phyloP scores from a whole-genome alignment of 106 monocot species.

The Gastrodia elata region DNA sequence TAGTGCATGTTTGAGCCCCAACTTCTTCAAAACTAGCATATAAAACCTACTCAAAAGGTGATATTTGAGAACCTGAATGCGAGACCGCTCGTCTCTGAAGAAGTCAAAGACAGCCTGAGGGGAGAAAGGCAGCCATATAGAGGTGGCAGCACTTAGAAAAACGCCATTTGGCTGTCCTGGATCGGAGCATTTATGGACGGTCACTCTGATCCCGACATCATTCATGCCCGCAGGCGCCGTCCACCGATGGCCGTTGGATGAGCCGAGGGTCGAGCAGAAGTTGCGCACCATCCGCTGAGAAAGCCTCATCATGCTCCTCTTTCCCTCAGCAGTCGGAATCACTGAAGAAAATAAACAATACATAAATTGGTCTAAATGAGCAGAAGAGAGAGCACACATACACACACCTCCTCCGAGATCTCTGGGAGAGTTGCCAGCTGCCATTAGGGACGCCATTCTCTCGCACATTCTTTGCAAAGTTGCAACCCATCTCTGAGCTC shows the following conservation, averaged over 20 bases:
- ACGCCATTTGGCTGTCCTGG: constrained; percentile 65
- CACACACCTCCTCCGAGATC: constrained; percentile 39
- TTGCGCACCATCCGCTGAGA: constrained; percentile 62
- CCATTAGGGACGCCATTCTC: constrained; percentile 29
- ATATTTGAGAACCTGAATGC: constrained; percentile 51
- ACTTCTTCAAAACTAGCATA: too few species aligned
- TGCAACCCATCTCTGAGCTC: constrained; percentile 41
- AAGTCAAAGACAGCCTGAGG: constrained; percentile 71
- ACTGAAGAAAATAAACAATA: constrained; percentile 13
- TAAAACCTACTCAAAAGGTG: too few species aligned
- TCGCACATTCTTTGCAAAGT: constrained; percentile 46
- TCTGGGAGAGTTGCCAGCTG: constrained; percentile 15
- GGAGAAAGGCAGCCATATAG: constrained; percentile 67
- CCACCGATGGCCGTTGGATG: constrained; percentile 43
- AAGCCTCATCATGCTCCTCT: constrained; percentile 67
- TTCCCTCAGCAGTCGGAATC: constrained; percentile 39
- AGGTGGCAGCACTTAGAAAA: constrained; percentile 75
- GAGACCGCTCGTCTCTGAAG: constrained; percentile 62
- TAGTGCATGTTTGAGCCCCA: too few species aligned
- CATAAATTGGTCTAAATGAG: too few species aligned
- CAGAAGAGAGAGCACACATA: constrained; percentile 42
- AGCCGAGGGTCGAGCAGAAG: constrained; percentile 49
- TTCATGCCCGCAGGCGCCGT: constrained; percentile 53
- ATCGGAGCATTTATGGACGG: constrained; percentile 50
- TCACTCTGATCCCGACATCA: constrained; percentile 67